A percentile compares a stretch with the other conserved stretches of the same genome.
phyloP scores from a whole-genome alignment of 768 basidiomycete genomes.

The Sporobolomyces pararoseus region DNA sequence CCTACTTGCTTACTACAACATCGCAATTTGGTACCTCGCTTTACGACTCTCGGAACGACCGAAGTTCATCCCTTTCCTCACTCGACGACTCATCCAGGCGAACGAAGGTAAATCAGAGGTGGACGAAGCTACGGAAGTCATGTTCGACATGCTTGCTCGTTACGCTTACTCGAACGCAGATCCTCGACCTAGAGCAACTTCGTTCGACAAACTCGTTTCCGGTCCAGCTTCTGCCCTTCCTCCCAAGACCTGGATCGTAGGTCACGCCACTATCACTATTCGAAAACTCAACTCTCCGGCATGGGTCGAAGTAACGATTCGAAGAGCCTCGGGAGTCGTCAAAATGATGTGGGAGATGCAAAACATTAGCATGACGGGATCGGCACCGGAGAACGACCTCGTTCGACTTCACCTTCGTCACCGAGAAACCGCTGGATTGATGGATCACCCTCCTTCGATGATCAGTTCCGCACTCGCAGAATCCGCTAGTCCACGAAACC shows the following conservation, averaged over 20 bases:
- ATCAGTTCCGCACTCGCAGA: conserved; percentile 30
- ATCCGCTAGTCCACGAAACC: conserved; percentile 8
- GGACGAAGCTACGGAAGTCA: conserved; percentile 90
- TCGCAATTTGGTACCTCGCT: conserved; percentile 92
- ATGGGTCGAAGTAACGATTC: conserved; percentile 81
- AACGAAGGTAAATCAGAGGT: conserved; percentile 69
- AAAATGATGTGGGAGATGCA: conserved; percentile 78
- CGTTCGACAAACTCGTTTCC: conserved; percentile 74
- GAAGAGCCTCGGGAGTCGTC: conserved; percentile 84
- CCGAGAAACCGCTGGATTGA: conserved; percentile 30
- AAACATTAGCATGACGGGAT: conserved; percentile 74
- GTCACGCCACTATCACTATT: conserved; percentile 78
- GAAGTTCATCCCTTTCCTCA: conserved; percentile 77
- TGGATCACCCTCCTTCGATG: conserved; percentile 25
- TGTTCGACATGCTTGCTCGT: conserved; percentile 93
- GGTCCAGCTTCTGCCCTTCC: conserved; percentile 44
- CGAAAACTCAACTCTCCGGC: conserved; percentile 67
- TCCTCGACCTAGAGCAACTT: conserved; percentile 75
- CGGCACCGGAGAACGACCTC: conserved; percentile 36
- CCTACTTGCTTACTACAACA: conserved; percentile 49
- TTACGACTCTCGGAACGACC: conserved; percentile 76
- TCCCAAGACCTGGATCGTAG: conserved; percentile 64
- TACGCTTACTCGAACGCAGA: conserved; percentile 93
- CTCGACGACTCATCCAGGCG: conserved; percentile 75
- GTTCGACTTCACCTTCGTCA: conserved; percentile 39